phyloP scores from a whole-genome alignment of 129 eudicot species.

The Chrysanthemum seticuspe region DNA sequence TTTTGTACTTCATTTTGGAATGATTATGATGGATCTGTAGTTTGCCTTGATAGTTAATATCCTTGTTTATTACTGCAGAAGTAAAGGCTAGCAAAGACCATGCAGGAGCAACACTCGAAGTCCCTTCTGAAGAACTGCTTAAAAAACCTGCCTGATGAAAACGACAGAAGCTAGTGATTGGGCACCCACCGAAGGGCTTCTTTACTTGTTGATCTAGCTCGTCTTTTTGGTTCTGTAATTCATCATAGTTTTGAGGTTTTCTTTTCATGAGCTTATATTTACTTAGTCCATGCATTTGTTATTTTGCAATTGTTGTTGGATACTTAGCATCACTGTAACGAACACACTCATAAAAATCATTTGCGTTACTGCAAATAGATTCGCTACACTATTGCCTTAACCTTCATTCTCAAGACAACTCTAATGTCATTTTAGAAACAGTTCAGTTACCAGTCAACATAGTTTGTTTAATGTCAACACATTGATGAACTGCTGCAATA shows the following conservation, averaged over 20 bases:
- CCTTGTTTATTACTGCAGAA: constrained; percentile 44
- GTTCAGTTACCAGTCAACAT: not conserved
- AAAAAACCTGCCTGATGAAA: constrained; percentile 47
- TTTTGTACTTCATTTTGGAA: not conserved
- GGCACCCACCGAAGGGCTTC: not conserved
- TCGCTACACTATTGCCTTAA: not conserved
- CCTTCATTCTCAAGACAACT: not conserved
- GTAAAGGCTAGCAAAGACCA: constrained; percentile 74
- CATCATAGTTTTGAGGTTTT: constrained; percentile 31
- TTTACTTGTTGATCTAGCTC: constrained; percentile 17
- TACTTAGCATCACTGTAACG: not conserved
- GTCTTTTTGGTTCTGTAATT: constrained; percentile 6
- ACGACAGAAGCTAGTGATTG: constrained; percentile 14
- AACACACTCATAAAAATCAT: not conserved
- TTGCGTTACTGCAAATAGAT: constrained; percentile 1
- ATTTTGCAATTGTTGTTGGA: constrained; percentile 9
- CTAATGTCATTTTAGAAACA: not conserved
- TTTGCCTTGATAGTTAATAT: not conserved
- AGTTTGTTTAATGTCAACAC: not conserved
- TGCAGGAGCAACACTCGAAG: constrained; percentile 85
- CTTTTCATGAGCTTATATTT: constrained; percentile 15
- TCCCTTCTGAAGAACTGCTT: constrained; percentile 81
- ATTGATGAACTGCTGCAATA: not conserved
- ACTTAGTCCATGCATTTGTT: not conserved
- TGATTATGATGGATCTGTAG: constrained; percentile 5